phyloP scores from a whole-genome alignment of 352 stramenopile species.

The Globisporangium alternatum region DNA sequence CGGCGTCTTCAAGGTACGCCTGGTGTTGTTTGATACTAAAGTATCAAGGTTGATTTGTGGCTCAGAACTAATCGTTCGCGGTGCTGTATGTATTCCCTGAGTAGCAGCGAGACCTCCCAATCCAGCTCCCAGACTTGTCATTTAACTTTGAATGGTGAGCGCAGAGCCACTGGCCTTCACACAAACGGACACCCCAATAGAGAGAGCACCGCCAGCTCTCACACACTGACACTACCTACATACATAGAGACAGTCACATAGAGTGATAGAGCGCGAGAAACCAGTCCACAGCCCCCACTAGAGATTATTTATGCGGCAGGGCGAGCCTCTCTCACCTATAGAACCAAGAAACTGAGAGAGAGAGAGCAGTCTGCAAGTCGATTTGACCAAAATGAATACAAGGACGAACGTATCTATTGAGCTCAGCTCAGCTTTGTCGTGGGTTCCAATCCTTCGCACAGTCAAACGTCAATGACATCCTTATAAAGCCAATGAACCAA shows the following conservation, averaged over 20 bases:
- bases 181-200: neutral
- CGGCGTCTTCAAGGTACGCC: constrained; percentile 1
- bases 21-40: neutral
- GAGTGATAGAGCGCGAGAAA: constrained; percentile 3
- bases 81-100: neutral
- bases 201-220: neutral
- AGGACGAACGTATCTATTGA: no score
- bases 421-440: no score
- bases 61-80: neutral
- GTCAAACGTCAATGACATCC: no score
- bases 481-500: no score
- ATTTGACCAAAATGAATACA: no score
- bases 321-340: neutral
- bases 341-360: neutral
- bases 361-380: neutral
- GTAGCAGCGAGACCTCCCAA: constrained; percentile 5
- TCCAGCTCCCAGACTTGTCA: constrained; percentile 10
- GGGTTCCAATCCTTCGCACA: no score
- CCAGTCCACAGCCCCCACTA: neutral
- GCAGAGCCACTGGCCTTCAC: no score
- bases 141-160: constrained; percentile 19
- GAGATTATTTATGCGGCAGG: constrained; percentile 9
- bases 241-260: constrained; percentile 3
- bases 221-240: neutral
- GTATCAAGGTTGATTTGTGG: neutral